phyloP scores from a whole-genome alignment of 2,329 filamentous ascomycete species.

The Drechslerella stenobrocha region DNA sequence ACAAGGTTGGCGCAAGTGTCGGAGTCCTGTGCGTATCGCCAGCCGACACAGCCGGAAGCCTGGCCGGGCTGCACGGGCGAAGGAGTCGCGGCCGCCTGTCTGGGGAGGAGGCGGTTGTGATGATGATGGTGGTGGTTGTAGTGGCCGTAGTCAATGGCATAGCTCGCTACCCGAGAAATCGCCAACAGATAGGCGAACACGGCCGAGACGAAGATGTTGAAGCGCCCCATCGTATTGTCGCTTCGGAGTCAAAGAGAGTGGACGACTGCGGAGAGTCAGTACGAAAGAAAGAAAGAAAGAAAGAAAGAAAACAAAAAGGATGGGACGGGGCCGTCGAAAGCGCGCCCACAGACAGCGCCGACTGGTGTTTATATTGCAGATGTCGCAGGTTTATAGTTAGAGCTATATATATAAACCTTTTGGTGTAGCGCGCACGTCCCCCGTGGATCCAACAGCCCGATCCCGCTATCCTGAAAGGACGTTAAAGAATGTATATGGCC shows the following conservation, averaged over 20 bases:
- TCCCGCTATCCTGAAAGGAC: constrained; percentile 4
- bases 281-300: constrained; percentile 8
- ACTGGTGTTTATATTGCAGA: no score
- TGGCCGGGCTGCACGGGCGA: constrained; percentile 6
- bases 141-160: constrained; percentile 14
- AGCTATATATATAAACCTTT: no score
- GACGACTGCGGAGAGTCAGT: constrained; percentile 1
- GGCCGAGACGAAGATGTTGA: constrained; percentile 37
- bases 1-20: constrained; percentile 31
- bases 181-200: constrained; percentile 26
- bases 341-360: no score
- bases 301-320: constrained; percentile 1
- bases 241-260: constrained; percentile 18
- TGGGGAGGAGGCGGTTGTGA: constrained; percentile 2
- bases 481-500: constrained; percentile 29
- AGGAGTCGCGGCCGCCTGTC: neutral
- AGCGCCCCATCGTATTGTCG: constrained; percentile 19
- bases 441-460: no score
- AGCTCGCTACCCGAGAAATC: constrained; percentile 16
- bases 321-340: no score
- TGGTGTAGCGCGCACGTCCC: no score
- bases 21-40: constrained; percentile 5
- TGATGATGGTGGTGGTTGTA: constrained; percentile 1
- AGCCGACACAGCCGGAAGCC: constrained; percentile 15
- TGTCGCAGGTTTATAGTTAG: no score